phyloP scores from a whole-genome alignment of 2,329 filamentous ascomycete genomes.

The Raffaelea arxii region DNA sequence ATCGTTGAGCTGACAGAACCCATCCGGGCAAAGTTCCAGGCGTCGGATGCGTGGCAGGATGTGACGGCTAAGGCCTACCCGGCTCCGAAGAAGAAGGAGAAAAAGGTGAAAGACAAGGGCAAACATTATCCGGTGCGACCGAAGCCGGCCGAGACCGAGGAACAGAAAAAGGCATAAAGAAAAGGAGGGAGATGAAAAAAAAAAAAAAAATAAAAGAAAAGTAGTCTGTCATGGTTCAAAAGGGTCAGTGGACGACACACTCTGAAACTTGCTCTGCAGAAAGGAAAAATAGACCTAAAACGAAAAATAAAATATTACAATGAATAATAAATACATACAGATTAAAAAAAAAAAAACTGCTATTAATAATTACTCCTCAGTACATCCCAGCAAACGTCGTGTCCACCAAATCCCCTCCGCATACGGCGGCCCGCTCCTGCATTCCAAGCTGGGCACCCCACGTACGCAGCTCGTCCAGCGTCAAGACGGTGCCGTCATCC shows the following conservation, averaged over 20 bases:
- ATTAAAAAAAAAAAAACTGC: background rate
- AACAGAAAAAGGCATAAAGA: background rate
- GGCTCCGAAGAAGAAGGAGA: slow-evolving; percentile 51
- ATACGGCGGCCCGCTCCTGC: slow-evolving; percentile 12
- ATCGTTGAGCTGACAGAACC: slow-evolving; percentile 67
- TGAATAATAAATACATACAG: background rate
- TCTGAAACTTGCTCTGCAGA: background rate
- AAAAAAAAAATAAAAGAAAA: background rate
- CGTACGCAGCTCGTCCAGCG: slow-evolving; percentile 13
- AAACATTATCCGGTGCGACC: slow-evolving; percentile 14
- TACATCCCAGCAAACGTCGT: slow-evolving; percentile 15
- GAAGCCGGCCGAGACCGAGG: slow-evolving; percentile 5
- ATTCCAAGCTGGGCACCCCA: slow-evolving; percentile 13
- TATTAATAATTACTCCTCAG: background rate
- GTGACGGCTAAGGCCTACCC: slow-evolving; percentile 76
- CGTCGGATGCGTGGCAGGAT: slow-evolving; percentile 69
- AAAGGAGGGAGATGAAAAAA: background rate
- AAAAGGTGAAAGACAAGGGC: slow-evolving; percentile 18
- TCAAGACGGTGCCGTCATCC: slow-evolving; percentile 5
- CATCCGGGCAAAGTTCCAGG: slow-evolving; percentile 64
- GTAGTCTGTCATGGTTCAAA: no score
- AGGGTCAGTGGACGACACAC: no score
- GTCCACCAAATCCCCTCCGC: slow-evolving; percentile 13
- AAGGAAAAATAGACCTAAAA: background rate
- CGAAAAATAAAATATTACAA: background rate